Conservation (phyloP, 2,329 filamentous ascomycete species). For the Tolypocladium capitatum region DNA sequence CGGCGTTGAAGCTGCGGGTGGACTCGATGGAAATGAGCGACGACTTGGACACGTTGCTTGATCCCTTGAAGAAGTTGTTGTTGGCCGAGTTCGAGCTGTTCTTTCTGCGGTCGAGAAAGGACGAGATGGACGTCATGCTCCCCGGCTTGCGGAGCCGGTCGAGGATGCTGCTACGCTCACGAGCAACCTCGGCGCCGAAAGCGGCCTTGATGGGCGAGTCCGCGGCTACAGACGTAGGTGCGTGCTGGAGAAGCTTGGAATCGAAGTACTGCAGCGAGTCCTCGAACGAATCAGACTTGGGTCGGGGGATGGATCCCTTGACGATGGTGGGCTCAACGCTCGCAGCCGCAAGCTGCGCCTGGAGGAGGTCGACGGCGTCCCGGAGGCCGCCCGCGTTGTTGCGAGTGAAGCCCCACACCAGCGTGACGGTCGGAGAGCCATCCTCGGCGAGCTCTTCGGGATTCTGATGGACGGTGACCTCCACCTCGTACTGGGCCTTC, state of each 20-base stretch:
- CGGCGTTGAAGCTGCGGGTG: conserved; percentile 75
- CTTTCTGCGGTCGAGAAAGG: conserved; percentile 92
- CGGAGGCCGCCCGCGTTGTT: conserved; percentile 94
- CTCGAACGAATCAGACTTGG: conserved; percentile 97
- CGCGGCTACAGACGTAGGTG: conserved; percentile 63
- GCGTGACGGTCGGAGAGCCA: conserved; percentile 42
- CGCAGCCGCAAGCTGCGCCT: conserved; percentile 71
- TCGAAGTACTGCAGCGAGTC: conserved; percentile 95
- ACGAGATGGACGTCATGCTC: conserved; percentile 86
- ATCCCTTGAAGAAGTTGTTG: conserved; percentile 82
- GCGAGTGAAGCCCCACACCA: conserved; percentile 76
- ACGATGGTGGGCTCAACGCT: conserved; percentile 80
- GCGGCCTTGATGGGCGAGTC: conserved; percentile 81
- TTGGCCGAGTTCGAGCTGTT: conserved; percentile 79
- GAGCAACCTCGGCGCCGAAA: conserved; percentile 68
- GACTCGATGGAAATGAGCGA: conserved; percentile 94
- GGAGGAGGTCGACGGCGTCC: conserved; percentile 90
- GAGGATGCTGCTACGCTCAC: conserved; percentile 72
- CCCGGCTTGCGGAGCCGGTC: conserved; percentile 89
- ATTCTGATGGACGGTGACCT: conserved; percentile 61
- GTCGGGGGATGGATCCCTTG: conserved; percentile 91
- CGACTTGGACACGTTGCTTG: conserved; percentile 81
- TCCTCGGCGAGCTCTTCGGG: conserved; percentile 44
- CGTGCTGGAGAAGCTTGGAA: conserved; percentile 89
- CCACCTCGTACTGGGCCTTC: conserved; percentile 83